Evolutionary conservation across 768 basidiomycete genomes (phyloP).

Genomic region (Ramaria rubella): DNA sequence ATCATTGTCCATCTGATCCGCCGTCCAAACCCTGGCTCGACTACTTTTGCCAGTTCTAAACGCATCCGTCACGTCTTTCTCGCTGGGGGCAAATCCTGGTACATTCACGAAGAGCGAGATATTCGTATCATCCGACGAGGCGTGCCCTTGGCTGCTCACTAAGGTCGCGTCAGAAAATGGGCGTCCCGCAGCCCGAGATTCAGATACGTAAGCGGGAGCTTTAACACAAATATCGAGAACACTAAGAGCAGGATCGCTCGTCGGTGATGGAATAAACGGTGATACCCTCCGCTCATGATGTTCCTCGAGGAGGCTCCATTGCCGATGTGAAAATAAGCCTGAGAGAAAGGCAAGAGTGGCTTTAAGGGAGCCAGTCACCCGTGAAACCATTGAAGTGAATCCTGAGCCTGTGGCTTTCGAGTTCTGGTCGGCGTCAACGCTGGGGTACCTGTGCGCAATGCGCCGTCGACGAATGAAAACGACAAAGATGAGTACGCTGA

Average conservation of each 20-base stretch:
- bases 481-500: neutral
- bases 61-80: neutral
- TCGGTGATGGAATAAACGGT: neutral
- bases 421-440: neutral
- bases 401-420: neutral
- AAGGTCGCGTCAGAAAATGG: neutral
- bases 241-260: no score
- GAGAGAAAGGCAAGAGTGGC: neutral
- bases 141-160: neutral
- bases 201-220: neutral
- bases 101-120: neutral
- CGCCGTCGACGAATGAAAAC: neutral
- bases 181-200: neutral
- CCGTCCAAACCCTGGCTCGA: no score
- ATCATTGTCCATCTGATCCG: no score
- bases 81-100: neutral
- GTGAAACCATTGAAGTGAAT: no score
- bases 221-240: neutral
- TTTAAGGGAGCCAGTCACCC: no score
- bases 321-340: neutral
- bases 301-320: neutral
- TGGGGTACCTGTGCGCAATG: neutral
- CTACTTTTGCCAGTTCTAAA: no score
- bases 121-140: neutral
- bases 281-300: neutral